phyloP scores from a whole-genome alignment of 495 filamentous ascomycete genomes.

The Penicillium macrosclerotiorum region DNA sequence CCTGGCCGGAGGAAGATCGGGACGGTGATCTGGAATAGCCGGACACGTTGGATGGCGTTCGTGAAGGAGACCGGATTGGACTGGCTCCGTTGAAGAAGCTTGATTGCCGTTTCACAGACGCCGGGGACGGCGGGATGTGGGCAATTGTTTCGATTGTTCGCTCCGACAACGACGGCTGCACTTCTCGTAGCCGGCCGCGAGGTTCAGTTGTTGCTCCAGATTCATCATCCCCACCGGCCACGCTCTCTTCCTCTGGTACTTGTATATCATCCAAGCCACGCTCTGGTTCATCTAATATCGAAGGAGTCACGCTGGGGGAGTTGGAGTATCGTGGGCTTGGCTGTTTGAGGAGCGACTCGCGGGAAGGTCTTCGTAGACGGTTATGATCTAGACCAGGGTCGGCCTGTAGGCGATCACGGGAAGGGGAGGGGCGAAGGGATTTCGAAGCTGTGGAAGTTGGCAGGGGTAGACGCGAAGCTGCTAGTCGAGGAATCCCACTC shows the following conservation, averaged over 20 bases:
- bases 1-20: constrained; percentile 34
- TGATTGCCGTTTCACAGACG: constrained; percentile 51
- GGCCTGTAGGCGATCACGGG: constrained; percentile 41
- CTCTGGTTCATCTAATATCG: constrained; percentile 17
- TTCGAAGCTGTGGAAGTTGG: constrained; percentile 35
- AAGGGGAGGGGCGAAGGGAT: constrained; percentile 44
- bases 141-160: constrained; percentile 67
- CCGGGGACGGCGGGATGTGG: constrained; percentile 62
- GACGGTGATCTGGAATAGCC: constrained; percentile 51
- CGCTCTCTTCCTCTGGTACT: constrained; percentile 16
- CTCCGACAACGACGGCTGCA: constrained; percentile 61
- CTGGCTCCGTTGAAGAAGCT: constrained; percentile 61
- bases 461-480: constrained; percentile 41
- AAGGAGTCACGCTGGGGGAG: constrained; percentile 8
- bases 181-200: constrained; percentile 30
- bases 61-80: constrained; percentile 53
- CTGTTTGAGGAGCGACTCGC: constrained; percentile 40
- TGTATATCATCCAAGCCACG: constrained; percentile 15
- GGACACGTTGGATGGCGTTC: constrained; percentile 54
- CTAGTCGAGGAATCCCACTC: constrained; percentile 40
- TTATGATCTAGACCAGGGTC: constrained; percentile 39
- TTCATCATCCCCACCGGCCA: constrained; percentile 18
- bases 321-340: constrained; percentile 31
- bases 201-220: constrained; percentile 16
- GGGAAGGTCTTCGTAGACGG: constrained; percentile 40